Conservation (phyloP, 2,329 filamentous ascomycete genomes). For the Aspergillus glaucus region DNA sequence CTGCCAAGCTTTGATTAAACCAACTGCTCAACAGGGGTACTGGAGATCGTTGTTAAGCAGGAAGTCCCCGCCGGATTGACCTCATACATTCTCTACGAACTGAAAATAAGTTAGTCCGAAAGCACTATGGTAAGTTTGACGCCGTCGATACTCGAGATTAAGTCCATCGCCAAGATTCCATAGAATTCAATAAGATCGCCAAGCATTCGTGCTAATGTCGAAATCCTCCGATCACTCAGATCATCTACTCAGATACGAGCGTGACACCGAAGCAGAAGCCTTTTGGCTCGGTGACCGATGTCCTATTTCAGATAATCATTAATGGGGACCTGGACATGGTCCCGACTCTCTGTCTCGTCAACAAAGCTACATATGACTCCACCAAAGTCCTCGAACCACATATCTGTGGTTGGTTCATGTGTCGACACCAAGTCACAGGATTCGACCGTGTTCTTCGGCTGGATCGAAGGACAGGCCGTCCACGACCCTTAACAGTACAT, state of each 20-base stretch:
- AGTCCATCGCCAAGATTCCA: background rate
- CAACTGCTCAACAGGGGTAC: background rate
- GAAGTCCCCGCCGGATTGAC: background rate
- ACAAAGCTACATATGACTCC: conserved; percentile 20
- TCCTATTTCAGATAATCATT: conserved; percentile 25
- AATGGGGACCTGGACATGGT: conserved; percentile 17
- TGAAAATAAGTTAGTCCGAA: background rate
- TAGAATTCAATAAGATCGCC: background rate
- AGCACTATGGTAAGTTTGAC: background rate
- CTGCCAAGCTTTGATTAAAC: conserved; percentile 1
- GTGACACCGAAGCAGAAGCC: conserved; percentile 1
- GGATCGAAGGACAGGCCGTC: conserved; percentile 17
- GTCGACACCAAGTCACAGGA: conserved; percentile 48
- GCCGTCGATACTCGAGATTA: background rate
- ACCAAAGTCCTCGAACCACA: conserved; percentile 21
- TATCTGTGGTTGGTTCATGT: conserved; percentile 23
- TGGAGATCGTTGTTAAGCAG: conserved; percentile 7
- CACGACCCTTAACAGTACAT: conserved; percentile 15
- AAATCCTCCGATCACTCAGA: conserved; percentile 1
- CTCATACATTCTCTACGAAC: background rate
- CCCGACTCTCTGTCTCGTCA: conserved; percentile 18
- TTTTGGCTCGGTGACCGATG: conserved; percentile 21
- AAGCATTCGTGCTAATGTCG: background rate
- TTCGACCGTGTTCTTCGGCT: conserved; percentile 52
- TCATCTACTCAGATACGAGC: conserved; percentile 6